phyloP scores from a whole-genome alignment of 108 stramenopile species.

The Cylindrotheca fusiformis region DNA sequence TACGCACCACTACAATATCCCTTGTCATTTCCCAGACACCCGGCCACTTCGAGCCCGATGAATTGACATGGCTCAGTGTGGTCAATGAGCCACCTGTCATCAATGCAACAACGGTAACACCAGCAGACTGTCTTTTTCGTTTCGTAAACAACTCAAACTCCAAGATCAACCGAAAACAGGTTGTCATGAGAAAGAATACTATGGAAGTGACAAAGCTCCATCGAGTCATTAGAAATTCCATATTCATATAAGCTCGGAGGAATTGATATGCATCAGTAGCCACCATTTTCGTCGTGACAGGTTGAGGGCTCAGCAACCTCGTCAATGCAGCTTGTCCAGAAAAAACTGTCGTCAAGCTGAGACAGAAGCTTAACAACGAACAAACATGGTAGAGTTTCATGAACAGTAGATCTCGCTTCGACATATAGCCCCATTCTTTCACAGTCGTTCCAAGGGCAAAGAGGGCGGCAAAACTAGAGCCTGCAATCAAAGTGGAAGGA shows the following conservation, averaged over 20 bases:
- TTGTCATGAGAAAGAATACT: constrained; percentile 19
- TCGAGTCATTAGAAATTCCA: constrained; percentile 36
- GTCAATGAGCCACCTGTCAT: constrained; percentile 9
- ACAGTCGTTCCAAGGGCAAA: constrained; percentile 16
- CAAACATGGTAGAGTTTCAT: constrained; percentile 25
- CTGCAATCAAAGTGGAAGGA: constrained; percentile 26
- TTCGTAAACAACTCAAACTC: constrained; percentile 35
- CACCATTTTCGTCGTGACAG: background rate
- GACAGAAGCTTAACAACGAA: constrained; percentile 22
- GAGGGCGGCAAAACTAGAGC: constrained; percentile 16
- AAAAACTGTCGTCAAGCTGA: constrained; percentile 24
- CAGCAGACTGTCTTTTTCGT: constrained; percentile 8
- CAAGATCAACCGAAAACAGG: constrained; percentile 20
- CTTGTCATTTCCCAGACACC: constrained; percentile 11
- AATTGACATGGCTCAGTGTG: constrained; percentile 8
- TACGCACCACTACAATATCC: constrained; percentile 9
- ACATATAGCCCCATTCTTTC: constrained; percentile 5
- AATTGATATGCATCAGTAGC: constrained; percentile 16
- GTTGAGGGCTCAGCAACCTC: constrained; percentile 6
- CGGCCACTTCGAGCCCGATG: background rate
- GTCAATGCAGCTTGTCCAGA: constrained; percentile 10
- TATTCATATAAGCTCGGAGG: constrained; percentile 12
- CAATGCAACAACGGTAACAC: constrained; percentile 8
- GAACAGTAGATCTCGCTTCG: constrained; percentile 9
- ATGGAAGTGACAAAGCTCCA: constrained; percentile 30